A percentile compares a stretch with the other conserved stretches of the same genome.
Conservation (phyloP, 1,284 basidiomycete species). For the Leccinum proliferum region DNA sequence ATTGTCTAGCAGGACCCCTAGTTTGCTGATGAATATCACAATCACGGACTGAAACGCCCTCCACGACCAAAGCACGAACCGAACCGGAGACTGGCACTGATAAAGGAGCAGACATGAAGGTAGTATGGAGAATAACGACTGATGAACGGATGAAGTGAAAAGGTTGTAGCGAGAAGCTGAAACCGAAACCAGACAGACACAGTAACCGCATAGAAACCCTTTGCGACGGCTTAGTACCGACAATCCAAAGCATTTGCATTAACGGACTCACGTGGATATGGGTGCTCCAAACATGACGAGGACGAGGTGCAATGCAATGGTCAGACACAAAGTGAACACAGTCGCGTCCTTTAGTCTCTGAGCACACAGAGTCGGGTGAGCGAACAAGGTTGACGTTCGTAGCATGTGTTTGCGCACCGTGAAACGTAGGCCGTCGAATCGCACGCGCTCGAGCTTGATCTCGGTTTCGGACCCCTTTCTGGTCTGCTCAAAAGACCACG, state of each 20-base stretch:
- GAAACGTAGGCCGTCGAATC: conserved; percentile 24
- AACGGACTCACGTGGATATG: conserved; percentile 43
- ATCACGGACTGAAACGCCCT: no score
- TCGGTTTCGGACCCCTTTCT: conserved; percentile 30
- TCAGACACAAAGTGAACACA: conserved; percentile 45
- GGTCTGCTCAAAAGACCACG: conserved; percentile 42
- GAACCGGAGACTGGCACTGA: no score
- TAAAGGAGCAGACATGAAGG: no score
- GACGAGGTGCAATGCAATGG: conserved; percentile 44
- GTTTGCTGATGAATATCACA: no score
- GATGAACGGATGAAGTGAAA: no score
- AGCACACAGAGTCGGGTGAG: conserved; percentile 5
- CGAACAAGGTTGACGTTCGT: conserved; percentile 1
- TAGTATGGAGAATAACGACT: no score
- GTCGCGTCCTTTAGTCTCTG: conserved; percentile 43
- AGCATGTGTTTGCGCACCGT: conserved; percentile 30
- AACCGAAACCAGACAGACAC: no score
- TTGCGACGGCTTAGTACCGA: conserved; percentile 11
- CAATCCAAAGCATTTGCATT: conserved; percentile 1
- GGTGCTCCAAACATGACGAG: conserved; percentile 77
- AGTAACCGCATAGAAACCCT: no score
- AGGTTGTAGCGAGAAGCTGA: no score
- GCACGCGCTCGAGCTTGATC: conserved; percentile 36
- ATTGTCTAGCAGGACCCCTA: no score
- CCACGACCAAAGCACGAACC: no score